phyloP scores from a whole-genome alignment of 176 grass and related monocot genomes.

The Triticum urartu region DNA sequence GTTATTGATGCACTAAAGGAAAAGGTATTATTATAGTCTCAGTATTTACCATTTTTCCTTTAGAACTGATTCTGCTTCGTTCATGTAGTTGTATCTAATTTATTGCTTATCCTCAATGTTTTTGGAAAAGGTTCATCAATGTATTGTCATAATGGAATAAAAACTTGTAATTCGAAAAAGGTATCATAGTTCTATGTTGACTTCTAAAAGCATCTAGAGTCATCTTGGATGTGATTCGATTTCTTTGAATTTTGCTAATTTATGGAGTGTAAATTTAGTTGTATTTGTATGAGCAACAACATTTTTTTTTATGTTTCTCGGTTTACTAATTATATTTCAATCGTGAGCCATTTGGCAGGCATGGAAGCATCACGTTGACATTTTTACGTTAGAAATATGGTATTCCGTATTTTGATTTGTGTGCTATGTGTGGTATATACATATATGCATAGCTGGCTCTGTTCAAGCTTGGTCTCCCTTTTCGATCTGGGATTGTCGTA shows the following conservation, averaged over 20 bases:
- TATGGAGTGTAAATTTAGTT: not conserved
- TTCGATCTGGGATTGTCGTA: not conserved
- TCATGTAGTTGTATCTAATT: not conserved
- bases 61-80: not conserved
- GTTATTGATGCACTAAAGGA: slow-evolving; percentile 68
- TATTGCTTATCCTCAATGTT: not conserved
- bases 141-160: not conserved
- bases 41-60: not conserved
- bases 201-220: not conserved
- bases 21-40: slow-evolving; percentile 52
- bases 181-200: not conserved
- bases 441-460: not conserved
- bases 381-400: not conserved
- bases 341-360: not conserved
- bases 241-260: not conserved
- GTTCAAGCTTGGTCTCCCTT: not conserved
- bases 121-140: not conserved
- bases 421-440: not conserved
- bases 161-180: not conserved
- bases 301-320: not conserved
- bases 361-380: not conserved
- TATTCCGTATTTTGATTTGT: not conserved
- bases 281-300: not conserved
- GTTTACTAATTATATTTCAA: not conserved
- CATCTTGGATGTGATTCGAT: not conserved